These are phyloP conservation scores for Pichia insulana DNA, from an alignment of 805 yeast species.

Conservation along the genomic window DNA sequence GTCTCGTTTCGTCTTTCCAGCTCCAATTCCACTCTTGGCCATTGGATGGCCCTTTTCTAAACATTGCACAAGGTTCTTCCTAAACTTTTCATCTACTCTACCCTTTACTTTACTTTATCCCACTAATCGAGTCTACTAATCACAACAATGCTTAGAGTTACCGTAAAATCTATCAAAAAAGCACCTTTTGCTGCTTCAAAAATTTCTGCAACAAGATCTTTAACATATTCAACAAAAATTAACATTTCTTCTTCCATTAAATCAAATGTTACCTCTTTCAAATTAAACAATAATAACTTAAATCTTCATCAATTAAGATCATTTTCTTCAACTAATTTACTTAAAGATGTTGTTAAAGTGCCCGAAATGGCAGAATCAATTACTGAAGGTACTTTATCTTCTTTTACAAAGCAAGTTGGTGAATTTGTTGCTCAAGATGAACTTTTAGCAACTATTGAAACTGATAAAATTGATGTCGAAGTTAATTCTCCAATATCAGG, in stretches of 20 bases:
- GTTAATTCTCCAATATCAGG: slow-evolving; percentile 93
- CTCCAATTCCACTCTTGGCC: too few relatives aligned
- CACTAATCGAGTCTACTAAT: too few relatives aligned
- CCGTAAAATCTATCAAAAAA: slow-evolving; percentile 9
- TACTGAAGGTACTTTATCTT: slow-evolving; percentile 86
- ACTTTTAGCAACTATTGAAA: slow-evolving; percentile 91
- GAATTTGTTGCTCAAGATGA: slow-evolving; percentile 84
- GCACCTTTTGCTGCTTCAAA: background rate
- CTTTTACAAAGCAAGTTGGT: slow-evolving; percentile 67
- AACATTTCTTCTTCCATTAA: background rate
- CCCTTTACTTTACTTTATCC: too few relatives aligned
- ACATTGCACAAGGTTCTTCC: too few relatives aligned
- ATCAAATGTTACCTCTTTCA: background rate
- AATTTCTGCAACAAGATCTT: background rate
- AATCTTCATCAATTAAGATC: background rate
- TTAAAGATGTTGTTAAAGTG: slow-evolving; percentile 54
- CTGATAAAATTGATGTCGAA: slow-evolving; percentile 96
- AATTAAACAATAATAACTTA: background rate
- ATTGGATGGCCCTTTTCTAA: too few relatives aligned
- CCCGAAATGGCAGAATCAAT: slow-evolving; percentile 99
- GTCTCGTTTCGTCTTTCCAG: slow-evolving; percentile 1
- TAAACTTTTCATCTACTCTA: too few relatives aligned
- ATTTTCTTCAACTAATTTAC: slow-evolving; percentile 2
- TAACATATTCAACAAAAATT: background rate
- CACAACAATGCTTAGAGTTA: slow-evolving; percentile 17